phyloP scores from a whole-genome alignment of 495 filamentous ascomycete genomes.

The Trichoderma reesei region DNA sequence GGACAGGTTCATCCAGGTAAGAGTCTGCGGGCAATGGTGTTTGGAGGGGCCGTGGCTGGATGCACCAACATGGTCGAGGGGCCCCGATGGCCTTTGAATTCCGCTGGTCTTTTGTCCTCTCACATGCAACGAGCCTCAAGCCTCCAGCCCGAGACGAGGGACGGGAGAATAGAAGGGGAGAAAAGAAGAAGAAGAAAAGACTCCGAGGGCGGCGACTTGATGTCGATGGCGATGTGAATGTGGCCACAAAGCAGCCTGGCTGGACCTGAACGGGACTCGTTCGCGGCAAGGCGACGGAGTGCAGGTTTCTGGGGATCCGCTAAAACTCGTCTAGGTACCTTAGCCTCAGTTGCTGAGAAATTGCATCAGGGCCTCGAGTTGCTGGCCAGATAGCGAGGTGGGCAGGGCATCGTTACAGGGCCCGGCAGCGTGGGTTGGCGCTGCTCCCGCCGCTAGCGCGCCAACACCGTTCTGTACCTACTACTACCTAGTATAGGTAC shows the following conservation, averaged over 20 bases:
- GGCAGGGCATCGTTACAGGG: too few relatives aligned
- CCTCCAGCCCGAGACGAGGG: not conserved
- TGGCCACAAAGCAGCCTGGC: not conserved
- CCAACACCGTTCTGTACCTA: too few relatives aligned
- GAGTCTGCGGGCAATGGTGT: conserved; percentile 25
- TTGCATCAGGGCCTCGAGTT: not conserved
- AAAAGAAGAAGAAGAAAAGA: too few relatives aligned
- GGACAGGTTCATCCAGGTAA: conserved; percentile 10
- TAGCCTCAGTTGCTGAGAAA: not conserved
- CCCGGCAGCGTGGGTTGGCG: not conserved
- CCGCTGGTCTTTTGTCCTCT: conserved; percentile 9
- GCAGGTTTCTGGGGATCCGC: not conserved
- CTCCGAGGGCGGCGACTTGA: not conserved
- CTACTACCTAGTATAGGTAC: too few relatives aligned
- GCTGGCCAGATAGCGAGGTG: too few relatives aligned
- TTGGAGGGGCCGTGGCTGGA: conserved; percentile 21
- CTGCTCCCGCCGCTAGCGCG: not conserved
- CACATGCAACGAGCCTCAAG: conserved; percentile 17
- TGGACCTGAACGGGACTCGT: not conserved
- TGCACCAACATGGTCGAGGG: conserved; percentile 28
- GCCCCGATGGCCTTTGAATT: conserved; percentile 10
- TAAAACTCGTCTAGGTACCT: not conserved
- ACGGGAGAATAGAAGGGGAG: too few relatives aligned
- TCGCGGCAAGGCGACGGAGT: not conserved
- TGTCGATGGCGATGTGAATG: not conserved